A percentile compares a stretch with the other conserved stretches of the same genome.
These are phyloP conservation scores for Backusella tarrabulga DNA, from an alignment of 192 early-diverging fungal species.

Conservation along the genomic window DNA sequence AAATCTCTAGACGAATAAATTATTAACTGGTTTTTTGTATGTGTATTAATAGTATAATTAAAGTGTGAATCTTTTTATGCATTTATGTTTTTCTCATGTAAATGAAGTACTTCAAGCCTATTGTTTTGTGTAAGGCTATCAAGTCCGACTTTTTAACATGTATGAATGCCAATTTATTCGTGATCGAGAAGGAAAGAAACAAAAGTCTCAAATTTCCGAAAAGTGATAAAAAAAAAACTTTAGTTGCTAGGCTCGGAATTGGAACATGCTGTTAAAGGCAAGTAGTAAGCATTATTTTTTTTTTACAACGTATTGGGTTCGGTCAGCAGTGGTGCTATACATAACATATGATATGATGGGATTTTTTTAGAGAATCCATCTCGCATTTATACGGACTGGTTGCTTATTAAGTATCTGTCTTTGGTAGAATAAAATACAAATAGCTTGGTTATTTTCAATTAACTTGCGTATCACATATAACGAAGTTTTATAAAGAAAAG, in stretches of 20 bases:
- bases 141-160: neutral
- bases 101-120: neutral
- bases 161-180: neutral
- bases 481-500: too few species aligned
- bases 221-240: neutral
- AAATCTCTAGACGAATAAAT: conserved; percentile 12
- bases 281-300: neutral
- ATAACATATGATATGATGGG: too few species aligned
- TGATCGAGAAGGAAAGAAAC: neutral
- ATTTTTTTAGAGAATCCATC: too few species aligned
- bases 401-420: too few species aligned
- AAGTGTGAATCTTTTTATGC: neutral
- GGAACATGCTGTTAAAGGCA: neutral
- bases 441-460: too few species aligned
- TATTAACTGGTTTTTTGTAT: neutral
- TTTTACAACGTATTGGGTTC: neutral
- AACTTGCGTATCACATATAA: too few species aligned
- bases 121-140: neutral
- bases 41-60: neutral
- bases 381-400: too few species aligned
- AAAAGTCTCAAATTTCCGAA: neutral
- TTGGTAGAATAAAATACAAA: too few species aligned
- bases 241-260: neutral
- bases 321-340: too few species aligned
- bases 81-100: neutral